These are phyloP conservation scores for Leccinum obscurum DNA, from an alignment of 768 basidiomycete genomes.

Conservation along the genomic window DNA sequence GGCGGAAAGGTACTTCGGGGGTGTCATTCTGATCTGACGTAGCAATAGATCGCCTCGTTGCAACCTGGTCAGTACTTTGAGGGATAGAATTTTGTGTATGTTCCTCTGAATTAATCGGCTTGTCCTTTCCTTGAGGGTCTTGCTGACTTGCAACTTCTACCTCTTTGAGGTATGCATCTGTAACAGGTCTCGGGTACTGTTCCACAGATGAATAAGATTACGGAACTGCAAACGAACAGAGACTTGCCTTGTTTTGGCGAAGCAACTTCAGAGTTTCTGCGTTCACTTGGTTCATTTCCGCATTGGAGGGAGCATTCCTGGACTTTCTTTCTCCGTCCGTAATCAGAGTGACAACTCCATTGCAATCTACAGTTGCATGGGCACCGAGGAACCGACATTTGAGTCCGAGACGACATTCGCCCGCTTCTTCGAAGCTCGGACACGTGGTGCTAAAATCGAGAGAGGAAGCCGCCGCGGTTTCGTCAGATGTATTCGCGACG, in stretches of 20 bases:
- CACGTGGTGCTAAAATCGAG: conserved; percentile 27
- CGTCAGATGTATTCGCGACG: conserved; percentile 8
- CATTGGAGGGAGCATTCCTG: conserved; percentile 42
- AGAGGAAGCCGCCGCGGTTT: conserved; percentile 4
- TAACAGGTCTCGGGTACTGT: conserved; percentile 66
- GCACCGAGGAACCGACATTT: conserved; percentile 90
- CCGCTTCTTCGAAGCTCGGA: conserved; percentile 29
- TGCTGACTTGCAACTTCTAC: conserved; percentile 37
- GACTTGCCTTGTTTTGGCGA: conserved; percentile 64
- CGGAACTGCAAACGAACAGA: not conserved
- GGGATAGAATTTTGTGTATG: conserved; percentile 5
- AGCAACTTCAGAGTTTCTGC: conserved; percentile 59
- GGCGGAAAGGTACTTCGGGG: conserved; percentile 69
- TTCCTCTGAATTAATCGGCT: conserved; percentile 14
- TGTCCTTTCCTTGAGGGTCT: conserved; percentile 1
- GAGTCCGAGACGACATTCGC: conserved; percentile 53
- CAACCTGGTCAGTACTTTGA: conserved; percentile 16
- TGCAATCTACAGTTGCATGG: conserved; percentile 56
- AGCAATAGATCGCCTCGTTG: conserved; percentile 39
- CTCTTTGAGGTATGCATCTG: conserved; percentile 61
- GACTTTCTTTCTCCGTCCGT: conserved; percentile 63
- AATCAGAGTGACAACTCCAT: conserved; percentile 44
- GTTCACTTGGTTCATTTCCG: conserved; percentile 72
- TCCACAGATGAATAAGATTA: conserved; percentile 1
- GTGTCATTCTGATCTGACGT: conserved; percentile 45